Evolutionary conservation across 805 yeast species (phyloP).

Genomic region (Suhomyces emberorum): DNA sequence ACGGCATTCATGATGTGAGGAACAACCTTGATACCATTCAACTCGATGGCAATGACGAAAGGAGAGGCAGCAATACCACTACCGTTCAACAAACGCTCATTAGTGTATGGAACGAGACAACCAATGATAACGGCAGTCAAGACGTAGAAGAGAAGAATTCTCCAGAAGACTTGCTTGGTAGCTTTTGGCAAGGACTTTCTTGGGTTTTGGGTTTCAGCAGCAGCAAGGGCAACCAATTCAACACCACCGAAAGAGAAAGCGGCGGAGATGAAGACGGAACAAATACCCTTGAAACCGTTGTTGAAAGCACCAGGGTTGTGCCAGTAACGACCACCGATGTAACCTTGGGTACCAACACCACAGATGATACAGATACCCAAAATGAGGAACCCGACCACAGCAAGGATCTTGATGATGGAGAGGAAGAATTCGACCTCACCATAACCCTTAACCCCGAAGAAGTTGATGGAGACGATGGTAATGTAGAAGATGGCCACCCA

Average conservation of each 20-base stretch:
- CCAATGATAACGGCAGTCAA: conserved; percentile 29
- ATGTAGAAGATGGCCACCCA: conserved; percentile 38
- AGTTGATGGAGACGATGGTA: conserved; percentile 29
- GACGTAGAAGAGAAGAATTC: conserved; percentile 47
- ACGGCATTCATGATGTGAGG: conserved; percentile 76
- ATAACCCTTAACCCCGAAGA: conserved; percentile 35
- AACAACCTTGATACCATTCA: conserved; percentile 59
- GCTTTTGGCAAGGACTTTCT: conserved; percentile 55
- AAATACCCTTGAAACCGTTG: conserved; percentile 22
- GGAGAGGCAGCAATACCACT: conserved; percentile 66
- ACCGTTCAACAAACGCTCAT: conserved; percentile 46
- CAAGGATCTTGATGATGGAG: conserved; percentile 23
- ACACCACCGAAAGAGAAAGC: conserved; percentile 63
- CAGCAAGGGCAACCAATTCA: conserved; percentile 57
- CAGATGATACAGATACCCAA: conserved; percentile 28
- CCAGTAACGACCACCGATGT: conserved; percentile 22
- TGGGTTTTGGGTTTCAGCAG: conserved; percentile 56
- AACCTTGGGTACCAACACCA: conserved; percentile 26
- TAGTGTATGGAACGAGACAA: conserved; percentile 48
- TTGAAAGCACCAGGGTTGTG: conserved; percentile 20
- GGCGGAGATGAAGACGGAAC: conserved; percentile 43
- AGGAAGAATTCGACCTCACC: conserved; percentile 29
- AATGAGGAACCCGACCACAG: conserved; percentile 29
- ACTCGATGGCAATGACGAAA: conserved; percentile 65
- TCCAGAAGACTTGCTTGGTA: conserved; percentile 53